Evolutionary conservation across 331 rosid species (phyloP), one percentile per base, ranked within the genome.

Genomic region (Spiraea crenata): DNA sequence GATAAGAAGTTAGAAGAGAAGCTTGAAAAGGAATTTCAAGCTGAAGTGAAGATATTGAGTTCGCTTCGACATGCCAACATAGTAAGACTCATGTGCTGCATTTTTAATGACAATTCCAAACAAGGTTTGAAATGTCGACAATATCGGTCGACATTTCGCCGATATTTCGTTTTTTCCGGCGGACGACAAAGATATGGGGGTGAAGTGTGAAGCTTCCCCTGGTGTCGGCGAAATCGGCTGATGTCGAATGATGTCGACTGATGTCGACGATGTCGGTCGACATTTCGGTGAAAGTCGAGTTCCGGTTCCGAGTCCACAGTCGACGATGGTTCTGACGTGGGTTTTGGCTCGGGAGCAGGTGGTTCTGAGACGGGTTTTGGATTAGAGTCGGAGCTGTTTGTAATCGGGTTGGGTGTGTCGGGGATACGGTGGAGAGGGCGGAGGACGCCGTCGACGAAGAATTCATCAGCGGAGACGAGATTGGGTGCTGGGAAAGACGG

Each of bases 381-480:
- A 9, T 81, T 85, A 5, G 81, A 74, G n/a, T n/a, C n/a, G n/a
- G n/a, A n/a, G n/a, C n/a, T n/a, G n/a, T n/a, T n/a, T n/a, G n/a
- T n/a, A 11, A 79, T 74, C 2, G n/a, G 50, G 71, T 17, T 51
- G 2, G 49, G 47, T 6, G 76, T 76, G 3, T 70, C 66, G 45
- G 83, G 67, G 63, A 85, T 75, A 46, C 77, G 92, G 46, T 82
- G 89, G 42, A 93, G 98, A 0, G 98, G 98, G 16, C 87, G 88
- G 25, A 93, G 80, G 9, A 91, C 89, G 8, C 99, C 99, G 51
- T 91, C 96, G 63, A 81, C 91, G 60, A 95, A 80, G 39, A 95
- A 96, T 16, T 95, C n/a, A n/a, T n/a, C n/a, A n/a, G n/a, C n/a
- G n/a, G n/a, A n/a, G n/a, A n/a, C n/a, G n/a, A n/a, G n/a, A 49